Percentiles rank a stretch among this genome's conserved stretches.
Conservation (phyloP, 345 rosid species). For the Salix caprea region DNA sequence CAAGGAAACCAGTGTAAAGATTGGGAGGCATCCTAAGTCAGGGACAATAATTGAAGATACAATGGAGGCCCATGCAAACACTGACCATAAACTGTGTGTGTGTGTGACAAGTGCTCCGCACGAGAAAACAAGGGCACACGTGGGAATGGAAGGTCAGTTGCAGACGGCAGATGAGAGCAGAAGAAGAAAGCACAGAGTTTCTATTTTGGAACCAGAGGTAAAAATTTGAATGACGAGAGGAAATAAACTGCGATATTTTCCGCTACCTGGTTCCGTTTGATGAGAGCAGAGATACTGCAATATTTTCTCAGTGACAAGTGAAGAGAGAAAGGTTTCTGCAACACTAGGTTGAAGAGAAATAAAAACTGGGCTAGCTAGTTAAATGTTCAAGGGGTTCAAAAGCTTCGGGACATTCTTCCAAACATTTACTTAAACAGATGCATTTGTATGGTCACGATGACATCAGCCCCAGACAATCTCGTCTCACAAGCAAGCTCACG, state of each 20-base stretch:
- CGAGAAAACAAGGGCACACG: slow-evolving; percentile 23
- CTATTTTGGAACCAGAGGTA: not conserved
- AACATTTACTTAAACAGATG: no score
- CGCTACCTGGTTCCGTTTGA: not conserved
- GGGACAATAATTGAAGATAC: slow-evolving; percentile 20
- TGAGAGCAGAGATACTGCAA: no score
- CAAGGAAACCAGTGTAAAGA: not conserved
- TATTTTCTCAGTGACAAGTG: no score
- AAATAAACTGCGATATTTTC: not conserved
- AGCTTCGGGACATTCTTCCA: no score
- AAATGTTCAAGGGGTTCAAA: no score
- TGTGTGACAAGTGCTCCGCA: not conserved
- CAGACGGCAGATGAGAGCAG: not conserved
- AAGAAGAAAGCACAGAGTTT: not conserved
- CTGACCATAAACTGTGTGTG: no score
- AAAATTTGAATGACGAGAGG: slow-evolving; percentile 18
- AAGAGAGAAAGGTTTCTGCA: no score
- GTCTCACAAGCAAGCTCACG: slow-evolving; percentile 21
- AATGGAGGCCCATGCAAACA: slow-evolving; percentile 5
- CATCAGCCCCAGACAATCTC: slow-evolving; percentile 14
- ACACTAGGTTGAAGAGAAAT: no score
- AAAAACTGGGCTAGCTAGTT: no score
- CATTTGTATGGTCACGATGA: slow-evolving; percentile 8
- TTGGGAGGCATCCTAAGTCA: slow-evolving; percentile 18
- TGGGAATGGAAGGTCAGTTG: slow-evolving; percentile 8